Conservation (phyloP, 306 rosid species). For the Ormosia emarginata region DNA sequence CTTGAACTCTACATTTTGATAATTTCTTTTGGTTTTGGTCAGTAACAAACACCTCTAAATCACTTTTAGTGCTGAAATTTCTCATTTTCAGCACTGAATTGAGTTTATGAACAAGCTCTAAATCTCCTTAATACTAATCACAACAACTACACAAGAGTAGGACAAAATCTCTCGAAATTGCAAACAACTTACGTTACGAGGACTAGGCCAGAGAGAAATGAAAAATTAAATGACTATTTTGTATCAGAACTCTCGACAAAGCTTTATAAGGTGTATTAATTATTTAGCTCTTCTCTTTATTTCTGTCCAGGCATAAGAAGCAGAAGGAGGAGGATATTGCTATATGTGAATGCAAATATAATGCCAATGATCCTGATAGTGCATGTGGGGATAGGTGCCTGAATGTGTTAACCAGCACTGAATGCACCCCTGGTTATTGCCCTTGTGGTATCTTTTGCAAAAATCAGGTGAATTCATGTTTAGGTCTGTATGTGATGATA, state of each 20-base stretch:
- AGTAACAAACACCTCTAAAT: too few species aligned
- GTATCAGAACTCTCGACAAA: not conserved
- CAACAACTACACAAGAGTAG: not conserved
- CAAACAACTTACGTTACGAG: not conserved
- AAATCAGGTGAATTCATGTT: constrained; percentile 64
- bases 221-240: not conserved
- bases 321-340: constrained; percentile 90
- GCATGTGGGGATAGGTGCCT: constrained; percentile 89
- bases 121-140: not conserved
- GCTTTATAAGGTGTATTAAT: not conserved
- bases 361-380: constrained; percentile 49
- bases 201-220: not conserved
- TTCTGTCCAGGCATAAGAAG: constrained; percentile 60
- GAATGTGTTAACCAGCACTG: constrained; percentile 85
- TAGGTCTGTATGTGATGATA: not conserved
- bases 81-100: too few species aligned
- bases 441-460: constrained; percentile 65
- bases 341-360: constrained; percentile 70
- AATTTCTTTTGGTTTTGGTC: too few species aligned
- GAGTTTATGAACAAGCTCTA: too few species aligned
- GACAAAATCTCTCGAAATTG: not conserved
- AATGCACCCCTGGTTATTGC: constrained; percentile 87
- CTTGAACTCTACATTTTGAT: too few species aligned
- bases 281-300: not conserved
- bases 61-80: too few species aligned